phyloP scores from a whole-genome alignment of 768 basidiomycete genomes.

The Phylloporus arenicola region DNA sequence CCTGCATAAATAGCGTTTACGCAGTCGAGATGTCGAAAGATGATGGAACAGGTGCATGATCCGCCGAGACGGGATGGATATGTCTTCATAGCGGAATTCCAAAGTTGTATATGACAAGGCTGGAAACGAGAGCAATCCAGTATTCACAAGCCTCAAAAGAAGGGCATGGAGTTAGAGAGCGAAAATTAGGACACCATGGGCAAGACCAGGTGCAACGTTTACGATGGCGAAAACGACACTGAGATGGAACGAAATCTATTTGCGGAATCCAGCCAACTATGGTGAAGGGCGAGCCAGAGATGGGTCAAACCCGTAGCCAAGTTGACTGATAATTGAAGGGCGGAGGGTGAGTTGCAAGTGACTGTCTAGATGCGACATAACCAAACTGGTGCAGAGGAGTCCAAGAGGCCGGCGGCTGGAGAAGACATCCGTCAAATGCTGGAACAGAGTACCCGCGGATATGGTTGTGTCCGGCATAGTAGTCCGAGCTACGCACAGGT shows the following conservation, averaged over 20 bases:
- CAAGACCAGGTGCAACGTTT: slow-evolving; percentile 28
- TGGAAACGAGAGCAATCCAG: slow-evolving; percentile 26
- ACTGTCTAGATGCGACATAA: slow-evolving; percentile 38
- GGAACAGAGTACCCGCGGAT: slow-evolving; percentile 57
- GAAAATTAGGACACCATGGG: slow-evolving; percentile 35
- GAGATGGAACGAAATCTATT: slow-evolving; percentile 27
- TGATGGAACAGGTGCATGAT: slow-evolving; percentile 30
- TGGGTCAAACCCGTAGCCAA: slow-evolving; percentile 45
- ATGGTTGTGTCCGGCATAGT: slow-evolving; percentile 43
- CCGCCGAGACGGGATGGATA: slow-evolving; percentile 61
- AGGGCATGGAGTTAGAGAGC: slow-evolving; percentile 35
- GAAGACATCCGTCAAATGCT: slow-evolving; percentile 40
- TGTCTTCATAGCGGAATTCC: slow-evolving; percentile 43
- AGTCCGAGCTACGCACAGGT: slow-evolving; percentile 51
- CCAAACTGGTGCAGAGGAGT: slow-evolving; percentile 35
- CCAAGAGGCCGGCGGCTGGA: slow-evolving; percentile 42
- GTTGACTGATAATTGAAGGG: slow-evolving; percentile 43
- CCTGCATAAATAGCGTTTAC: slow-evolving; percentile 30
- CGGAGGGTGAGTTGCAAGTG: slow-evolving; percentile 39
- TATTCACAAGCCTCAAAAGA: slow-evolving; percentile 34
- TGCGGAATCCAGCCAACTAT: slow-evolving; percentile 9
- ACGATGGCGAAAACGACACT: slow-evolving; percentile 21
- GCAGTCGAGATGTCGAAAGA: slow-evolving; percentile 27
- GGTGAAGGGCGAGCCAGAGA: not conserved
- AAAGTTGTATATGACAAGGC: slow-evolving; percentile 20